Evolutionary conservation across 352 stramenopile genomes (phyloP), one percentile per base, ranked within the genome.

Genomic region (Phytophthora cactorum): DNA sequence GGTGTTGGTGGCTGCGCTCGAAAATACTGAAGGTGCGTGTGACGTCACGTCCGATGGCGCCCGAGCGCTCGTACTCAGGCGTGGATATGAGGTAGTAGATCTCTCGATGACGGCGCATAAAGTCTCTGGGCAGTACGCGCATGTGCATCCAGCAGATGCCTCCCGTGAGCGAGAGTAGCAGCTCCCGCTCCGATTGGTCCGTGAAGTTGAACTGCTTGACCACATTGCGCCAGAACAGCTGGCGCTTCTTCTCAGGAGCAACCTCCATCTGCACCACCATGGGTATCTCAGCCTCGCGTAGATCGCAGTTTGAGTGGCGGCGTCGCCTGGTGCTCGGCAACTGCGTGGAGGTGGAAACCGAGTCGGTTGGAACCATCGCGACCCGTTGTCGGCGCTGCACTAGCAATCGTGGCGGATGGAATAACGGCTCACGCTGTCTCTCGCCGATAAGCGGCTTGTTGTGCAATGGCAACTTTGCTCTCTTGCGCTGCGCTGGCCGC

Each of bases 11-110:
- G 17, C 74, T 85, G 22, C 75, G 75, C 56, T 93, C 86, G 52
- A 96, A 96, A 61, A 96, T 92, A 51, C 87, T 92, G 63, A 95
- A 96, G 9, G 88, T 96, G 39, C 88, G 86, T 25, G 86, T 91
- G 14, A 96, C 87, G 63, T 96, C 88, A 22, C 88, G 86, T 68
- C 84, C 74, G 58, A 96, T 94, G 36, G 75, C 75, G 0, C 77
- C 78, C 6, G 88, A 94, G 31, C 84, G 82, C 60, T 86, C 72
- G 60, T 96, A 92, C 50, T 90, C 75, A 10, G 76, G 72, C 9
- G 70, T 78, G 3, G 79, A 82, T 29, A 92, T 91, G 31, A 94
- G 59, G 44, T 91, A 74, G 58, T 93, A 96, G 54, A 96, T 84
- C 61, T 94, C 86, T 53, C 79, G 84, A 59, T 94, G 88, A 46